Evolutionary conservation across 176 grass and related monocot species (phyloP).

Genomic region (Neostapfia colusana): DNA sequence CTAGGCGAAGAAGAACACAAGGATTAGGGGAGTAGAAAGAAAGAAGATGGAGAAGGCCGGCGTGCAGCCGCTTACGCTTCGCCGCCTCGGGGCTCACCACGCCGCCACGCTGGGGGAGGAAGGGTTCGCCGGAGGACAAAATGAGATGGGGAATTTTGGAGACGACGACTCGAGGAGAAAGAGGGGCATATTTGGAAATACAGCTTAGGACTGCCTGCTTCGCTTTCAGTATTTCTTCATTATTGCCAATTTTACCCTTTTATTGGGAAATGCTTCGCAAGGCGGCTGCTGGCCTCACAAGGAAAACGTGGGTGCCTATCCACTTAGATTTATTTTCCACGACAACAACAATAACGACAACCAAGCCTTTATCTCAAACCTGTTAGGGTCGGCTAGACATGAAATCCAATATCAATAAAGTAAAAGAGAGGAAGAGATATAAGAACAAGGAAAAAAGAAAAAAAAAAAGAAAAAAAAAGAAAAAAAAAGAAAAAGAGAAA

Average conservation of each 20-base stretch:
- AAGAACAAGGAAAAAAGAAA: no score
- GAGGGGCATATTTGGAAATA: not conserved
- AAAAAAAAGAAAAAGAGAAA: no score
- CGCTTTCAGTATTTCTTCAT: not conserved
- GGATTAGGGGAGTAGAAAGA: not conserved
- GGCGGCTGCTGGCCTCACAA: not conserved
- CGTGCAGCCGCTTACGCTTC: not conserved
- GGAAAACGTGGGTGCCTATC: not conserved
- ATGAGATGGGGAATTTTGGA: conserved; percentile 35
- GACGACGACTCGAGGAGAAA: not conserved
- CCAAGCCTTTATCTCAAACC: no score
- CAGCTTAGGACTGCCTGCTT: not conserved
- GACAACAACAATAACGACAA: no score
- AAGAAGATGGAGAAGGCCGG: not conserved
- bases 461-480: no score
- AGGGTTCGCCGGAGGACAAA: conserved; percentile 17
- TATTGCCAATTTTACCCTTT: not conserved
- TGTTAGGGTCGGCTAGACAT: no score
- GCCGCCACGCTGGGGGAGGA: not conserved
- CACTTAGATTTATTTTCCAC: not conserved
- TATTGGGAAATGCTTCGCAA: no score
- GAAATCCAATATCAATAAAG: no score
- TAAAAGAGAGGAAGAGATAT: no score
- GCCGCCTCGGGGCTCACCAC: not conserved
- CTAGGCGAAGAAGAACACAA: not conserved